Evolutionary conservation across 768 basidiomycete genomes (phyloP).

Genomic region (Podaxis mareebaensis): DNA sequence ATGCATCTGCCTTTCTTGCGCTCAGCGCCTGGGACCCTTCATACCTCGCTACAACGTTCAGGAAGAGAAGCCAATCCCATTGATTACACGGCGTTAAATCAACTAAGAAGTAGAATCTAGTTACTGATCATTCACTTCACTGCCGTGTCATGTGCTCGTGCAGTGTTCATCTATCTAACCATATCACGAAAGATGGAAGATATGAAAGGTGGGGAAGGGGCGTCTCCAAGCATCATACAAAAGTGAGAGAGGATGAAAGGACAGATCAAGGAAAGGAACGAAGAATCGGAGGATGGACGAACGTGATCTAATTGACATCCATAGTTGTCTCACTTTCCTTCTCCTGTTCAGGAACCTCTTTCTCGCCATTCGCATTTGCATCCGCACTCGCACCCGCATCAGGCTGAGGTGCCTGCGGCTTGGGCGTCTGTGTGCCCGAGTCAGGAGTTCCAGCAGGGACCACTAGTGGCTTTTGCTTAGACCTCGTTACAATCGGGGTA

Average conservation of each 20-base stretch:
- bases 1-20: no score
- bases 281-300: no score
- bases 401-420: slow-evolving; percentile 53
- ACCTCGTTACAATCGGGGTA: slow-evolving; percentile 86
- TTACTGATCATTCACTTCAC: no score
- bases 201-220: no score
- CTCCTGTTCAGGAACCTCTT: slow-evolving; percentile 33
- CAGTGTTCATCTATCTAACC: no score
- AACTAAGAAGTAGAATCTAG: neutral
- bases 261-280: no score
- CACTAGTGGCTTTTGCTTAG: slow-evolving; percentile 85
- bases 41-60: no score
- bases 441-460: slow-evolving; percentile 31
- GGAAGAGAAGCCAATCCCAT: no score
- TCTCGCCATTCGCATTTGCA: slow-evolving; percentile 3
- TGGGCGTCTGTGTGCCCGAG: slow-evolving; percentile 55
- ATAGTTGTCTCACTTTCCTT: slow-evolving; percentile 42
- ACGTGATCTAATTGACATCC: no score
- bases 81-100: neutral
- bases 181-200: slow-evolving; percentile 24
- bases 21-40: no score
- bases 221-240: slow-evolving; percentile 27
- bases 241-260: no score
- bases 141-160: neutral
- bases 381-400: slow-evolving; percentile 9